Evolutionary conservation across 2,329 filamentous ascomycete genomes (phyloP), one percentile per base, ranked within the genome.

Genomic region (Mariannaea sp.): DNA sequence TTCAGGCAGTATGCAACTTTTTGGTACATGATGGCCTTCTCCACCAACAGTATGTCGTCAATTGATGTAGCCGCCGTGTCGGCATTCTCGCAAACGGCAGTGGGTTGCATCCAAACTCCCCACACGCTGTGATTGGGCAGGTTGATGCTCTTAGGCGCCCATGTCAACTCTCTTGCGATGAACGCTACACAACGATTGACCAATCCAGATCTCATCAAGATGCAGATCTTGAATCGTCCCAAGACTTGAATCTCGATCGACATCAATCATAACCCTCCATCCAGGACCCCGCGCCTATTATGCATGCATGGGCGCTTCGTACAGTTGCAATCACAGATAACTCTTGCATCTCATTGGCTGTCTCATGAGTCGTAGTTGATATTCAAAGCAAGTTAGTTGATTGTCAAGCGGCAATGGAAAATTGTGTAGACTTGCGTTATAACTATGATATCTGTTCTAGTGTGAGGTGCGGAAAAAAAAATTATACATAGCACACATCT

Each of bases 221-320:
- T 54, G 56, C 24, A 40, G 52, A 57, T 58, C 53, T 65, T 46
- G 52, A 54, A 39, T 36, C 24, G 38, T 26, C 29, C 24, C 13
- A 14, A 44, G 49, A 49, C 45, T 42, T 42, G 45, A 57, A 55
- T 54, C 58, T 56, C 44, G 55, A 52, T 48, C 48, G 39, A 53
- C 45, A 48, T 52, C 43, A 44, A 46, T 45, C 24, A 16, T 17
- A 17, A 26, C 32, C 41, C 20, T 35, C 39, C 41, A 32, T 33
- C 17, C 17, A 40, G 43, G 33, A 32, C 45, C 49, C 42, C 60
- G 66, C 65, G 66, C 58, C 56, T 66, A 63, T 58, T 46, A 50
- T 60, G 60, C 59, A 50, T 60, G 60, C 59, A 62, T 65, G 53
- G 57, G 59, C 64, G 65, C 61, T 60, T 64, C 52, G 35, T 22